Percentiles rank a stretch among this genome's conserved stretches.
phyloP scores from a whole-genome alignment of 164 flowering plant species.

The Platanus orientalis region DNA sequence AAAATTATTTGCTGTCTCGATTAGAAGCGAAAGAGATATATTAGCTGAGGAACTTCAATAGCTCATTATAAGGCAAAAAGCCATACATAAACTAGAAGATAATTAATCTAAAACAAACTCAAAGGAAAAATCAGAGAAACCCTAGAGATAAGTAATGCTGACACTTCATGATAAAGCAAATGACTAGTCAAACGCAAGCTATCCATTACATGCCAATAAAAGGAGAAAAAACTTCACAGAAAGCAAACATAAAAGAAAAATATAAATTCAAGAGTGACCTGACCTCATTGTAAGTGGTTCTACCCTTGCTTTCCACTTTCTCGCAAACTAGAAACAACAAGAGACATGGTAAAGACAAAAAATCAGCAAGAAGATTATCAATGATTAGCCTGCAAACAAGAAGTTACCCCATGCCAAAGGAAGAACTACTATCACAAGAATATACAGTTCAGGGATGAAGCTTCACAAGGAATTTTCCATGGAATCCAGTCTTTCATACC shows the following conservation, averaged over 20 bases:
- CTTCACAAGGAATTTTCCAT: not conserved
- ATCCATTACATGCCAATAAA: not conserved
- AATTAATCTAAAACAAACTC: not conserved
- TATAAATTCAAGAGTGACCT: constrained; percentile 15
- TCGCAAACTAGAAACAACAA: constrained; percentile 51
- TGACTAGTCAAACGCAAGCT: not conserved
- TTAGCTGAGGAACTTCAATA: too few relatives aligned
- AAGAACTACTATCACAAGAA: not conserved
- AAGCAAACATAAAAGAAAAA: not conserved
- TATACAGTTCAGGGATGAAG: not conserved
- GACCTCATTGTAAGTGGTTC: constrained; percentile 89
- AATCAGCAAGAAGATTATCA: not conserved
- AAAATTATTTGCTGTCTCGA: too few relatives aligned
- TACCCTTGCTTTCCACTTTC: constrained; percentile 84
- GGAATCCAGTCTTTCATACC: not conserved
- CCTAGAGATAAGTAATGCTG: not conserved
- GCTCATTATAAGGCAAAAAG: too few relatives aligned
- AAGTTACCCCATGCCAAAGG: not conserved
- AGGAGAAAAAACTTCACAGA: too few relatives aligned
- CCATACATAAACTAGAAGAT: too few relatives aligned
- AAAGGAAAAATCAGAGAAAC: not conserved
- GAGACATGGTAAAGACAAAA: not conserved
- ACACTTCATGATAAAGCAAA: not conserved
- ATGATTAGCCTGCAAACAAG: not conserved
- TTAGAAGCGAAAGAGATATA: too few relatives aligned